Evolutionary conservation across 768 basidiomycete species (phyloP).

Genomic region (Tylopilus balloui): DNA sequence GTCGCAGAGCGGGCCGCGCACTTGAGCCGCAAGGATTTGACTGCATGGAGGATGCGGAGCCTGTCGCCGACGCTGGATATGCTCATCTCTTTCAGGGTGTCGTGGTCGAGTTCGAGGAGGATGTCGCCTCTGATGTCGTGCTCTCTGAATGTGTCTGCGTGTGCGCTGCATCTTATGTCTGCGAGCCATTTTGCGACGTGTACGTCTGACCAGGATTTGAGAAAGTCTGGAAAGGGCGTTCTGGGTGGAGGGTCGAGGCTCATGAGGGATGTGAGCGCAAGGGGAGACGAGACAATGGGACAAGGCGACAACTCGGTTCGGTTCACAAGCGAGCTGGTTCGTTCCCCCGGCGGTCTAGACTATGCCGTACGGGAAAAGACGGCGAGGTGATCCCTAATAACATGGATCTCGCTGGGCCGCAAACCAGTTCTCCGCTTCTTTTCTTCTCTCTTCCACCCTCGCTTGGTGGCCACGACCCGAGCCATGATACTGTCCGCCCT

Average conservation of each 20-base stretch:
- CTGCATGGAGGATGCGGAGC: constrained; percentile 78
- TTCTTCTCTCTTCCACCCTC: neutral
- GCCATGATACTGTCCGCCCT: too few relatives aligned
- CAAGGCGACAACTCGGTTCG: too few relatives aligned
- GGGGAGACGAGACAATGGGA: too few relatives aligned
- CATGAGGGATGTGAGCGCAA: neutral
- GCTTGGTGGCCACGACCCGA: neutral
- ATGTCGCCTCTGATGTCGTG: constrained; percentile 94
- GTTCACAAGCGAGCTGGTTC: neutral
- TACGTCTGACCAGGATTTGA: constrained; percentile 66
- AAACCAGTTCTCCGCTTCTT: neutral
- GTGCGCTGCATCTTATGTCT: constrained; percentile 68
- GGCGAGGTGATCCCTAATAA: neutral
- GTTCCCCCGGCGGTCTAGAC: neutral
- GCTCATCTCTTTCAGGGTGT: constrained; percentile 85
- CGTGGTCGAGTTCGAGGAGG: constrained; percentile 85
- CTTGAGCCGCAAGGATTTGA: constrained; percentile 69
- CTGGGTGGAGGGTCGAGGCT: constrained; percentile 59
- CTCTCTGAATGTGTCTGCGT: constrained; percentile 63
- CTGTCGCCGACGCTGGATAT: constrained; percentile 88
- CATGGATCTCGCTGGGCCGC: neutral
- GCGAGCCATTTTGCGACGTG: constrained; percentile 76
- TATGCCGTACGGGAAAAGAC: neutral
- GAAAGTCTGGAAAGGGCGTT: constrained; percentile 55
- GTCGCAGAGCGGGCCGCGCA: constrained; percentile 32